Conservation (phyloP, 305 asterid species). For the Fraxinus floribunda region DNA sequence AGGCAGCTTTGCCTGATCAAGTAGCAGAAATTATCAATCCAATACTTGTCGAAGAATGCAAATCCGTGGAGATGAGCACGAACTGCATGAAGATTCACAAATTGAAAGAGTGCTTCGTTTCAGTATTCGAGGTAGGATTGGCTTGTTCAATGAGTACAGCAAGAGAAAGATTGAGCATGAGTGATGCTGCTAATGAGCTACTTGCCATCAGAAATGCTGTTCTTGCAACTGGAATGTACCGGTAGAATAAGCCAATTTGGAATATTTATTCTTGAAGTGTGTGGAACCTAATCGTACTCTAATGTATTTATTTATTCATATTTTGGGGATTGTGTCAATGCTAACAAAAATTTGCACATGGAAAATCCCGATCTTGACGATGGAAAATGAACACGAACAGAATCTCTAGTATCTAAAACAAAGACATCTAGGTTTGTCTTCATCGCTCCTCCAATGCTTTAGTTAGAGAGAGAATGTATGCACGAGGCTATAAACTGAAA, state of each 20-base stretch:
- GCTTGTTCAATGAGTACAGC: not conserved
- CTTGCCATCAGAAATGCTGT: not conserved
- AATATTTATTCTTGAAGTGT: not conserved
- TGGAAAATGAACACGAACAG: no score
- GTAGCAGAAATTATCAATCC: slow-evolving; percentile 29
- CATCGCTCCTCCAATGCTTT: no score
- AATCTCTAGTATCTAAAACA: no score
- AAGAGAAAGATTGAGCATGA: not conserved
- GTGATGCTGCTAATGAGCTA: slow-evolving; percentile 1
- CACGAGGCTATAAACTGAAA: no score
- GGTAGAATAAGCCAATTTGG: not conserved
- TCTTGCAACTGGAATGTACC: not conserved
- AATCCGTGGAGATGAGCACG: not conserved
- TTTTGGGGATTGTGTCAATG: no score
- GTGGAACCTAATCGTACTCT: not conserved
- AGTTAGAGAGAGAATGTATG: no score
- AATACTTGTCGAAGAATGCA: not conserved
- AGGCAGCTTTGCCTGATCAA: slow-evolving; percentile 23
- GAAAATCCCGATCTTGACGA: no score
- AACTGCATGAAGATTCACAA: not conserved
- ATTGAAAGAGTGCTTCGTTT: not conserved
- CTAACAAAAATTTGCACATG: no score
- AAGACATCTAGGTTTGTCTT: no score
- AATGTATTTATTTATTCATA: no score
- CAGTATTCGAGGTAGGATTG: not conserved